Conservation (phyloP, 495 filamentous ascomycete species). For the Daldinia caldariorum region DNA sequence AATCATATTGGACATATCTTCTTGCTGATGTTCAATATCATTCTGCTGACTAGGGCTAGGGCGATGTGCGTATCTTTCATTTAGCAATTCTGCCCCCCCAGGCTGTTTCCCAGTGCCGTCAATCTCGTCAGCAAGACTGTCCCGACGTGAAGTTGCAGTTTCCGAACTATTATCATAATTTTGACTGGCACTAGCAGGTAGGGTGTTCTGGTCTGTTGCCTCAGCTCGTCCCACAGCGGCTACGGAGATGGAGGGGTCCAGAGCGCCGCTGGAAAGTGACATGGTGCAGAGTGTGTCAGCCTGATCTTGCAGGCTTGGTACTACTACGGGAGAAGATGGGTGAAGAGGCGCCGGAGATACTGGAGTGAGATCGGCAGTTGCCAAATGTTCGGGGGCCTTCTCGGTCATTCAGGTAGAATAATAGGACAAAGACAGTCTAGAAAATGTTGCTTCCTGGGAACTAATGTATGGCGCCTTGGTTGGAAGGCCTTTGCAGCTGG, state of each 20-base stretch:
- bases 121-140: constrained; percentile 6
- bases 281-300: constrained; percentile 40
- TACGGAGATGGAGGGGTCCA: background rate
- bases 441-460: constrained; percentile 9
- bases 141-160: background rate
- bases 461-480: background rate
- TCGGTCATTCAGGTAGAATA: constrained; percentile 49
- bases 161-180: background rate
- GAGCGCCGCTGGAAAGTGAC: constrained; percentile 15
- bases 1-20: constrained; percentile 56
- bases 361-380: constrained; percentile 51
- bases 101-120: constrained; percentile 44
- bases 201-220: background rate
- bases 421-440: constrained; percentile 25
- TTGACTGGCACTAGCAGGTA: background rate
- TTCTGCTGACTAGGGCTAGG: constrained; percentile 40
- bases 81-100: constrained; percentile 25
- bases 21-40: constrained; percentile 50
- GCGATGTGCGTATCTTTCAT: constrained; percentile 38
- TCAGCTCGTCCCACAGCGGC: constrained; percentile 2
- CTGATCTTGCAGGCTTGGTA: constrained; percentile 54
- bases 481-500: constrained; percentile 5
- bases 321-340: constrained; percentile 47
- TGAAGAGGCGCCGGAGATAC: constrained; percentile 50
- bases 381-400: constrained; percentile 48